phyloP scores from a whole-genome alignment of 1,139 yeast genomes.

The Taiozyma onychis region DNA sequence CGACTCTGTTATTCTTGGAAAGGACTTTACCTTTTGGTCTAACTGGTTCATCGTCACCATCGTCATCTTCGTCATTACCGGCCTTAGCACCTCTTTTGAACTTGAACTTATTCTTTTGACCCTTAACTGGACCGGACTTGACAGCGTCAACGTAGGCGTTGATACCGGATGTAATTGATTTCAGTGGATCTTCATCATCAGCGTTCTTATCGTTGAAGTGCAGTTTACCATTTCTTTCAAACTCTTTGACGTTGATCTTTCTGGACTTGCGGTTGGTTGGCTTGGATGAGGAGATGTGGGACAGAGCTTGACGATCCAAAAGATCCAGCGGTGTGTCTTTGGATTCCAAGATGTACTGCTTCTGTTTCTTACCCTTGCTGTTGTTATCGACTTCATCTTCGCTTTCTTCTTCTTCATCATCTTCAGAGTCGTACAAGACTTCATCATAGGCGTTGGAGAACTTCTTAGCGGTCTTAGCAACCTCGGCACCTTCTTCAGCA shows the following conservation, averaged over 20 bases:
- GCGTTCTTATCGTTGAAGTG: constrained; percentile 46
- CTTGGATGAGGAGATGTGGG: constrained; percentile 82
- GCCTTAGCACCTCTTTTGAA: constrained; percentile 61
- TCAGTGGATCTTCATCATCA: constrained; percentile 47
- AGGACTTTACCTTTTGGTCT: constrained; percentile 17
- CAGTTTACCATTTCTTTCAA: constrained; percentile 45
- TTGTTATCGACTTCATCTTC: constrained; percentile 29
- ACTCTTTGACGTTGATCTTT: constrained; percentile 36
- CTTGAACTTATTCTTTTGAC: constrained; percentile 86
- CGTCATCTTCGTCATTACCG: constrained; percentile 49
- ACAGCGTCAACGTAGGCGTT: constrained; percentile 94
- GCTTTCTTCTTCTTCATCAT: constrained; percentile 40
- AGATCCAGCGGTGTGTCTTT: constrained; percentile 85
- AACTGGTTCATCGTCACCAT: constrained; percentile 39
- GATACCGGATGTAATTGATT: constrained; percentile 47
- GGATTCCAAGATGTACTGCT: constrained; percentile 70
- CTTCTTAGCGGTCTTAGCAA: constrained; percentile 25
- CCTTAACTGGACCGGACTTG: constrained; percentile 86
- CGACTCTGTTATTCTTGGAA: constrained; percentile 19
- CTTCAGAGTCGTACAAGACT: constrained; percentile 47
- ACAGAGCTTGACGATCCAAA: constrained; percentile 75
- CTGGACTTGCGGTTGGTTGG: constrained; percentile 43
- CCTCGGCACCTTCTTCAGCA: constrained; percentile 33
- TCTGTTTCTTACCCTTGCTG: constrained; percentile 31
- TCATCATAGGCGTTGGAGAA: constrained; percentile 64